Conservation (phyloP, 73 alveolate genomes). For the Durusdinium trenchii region DNA sequence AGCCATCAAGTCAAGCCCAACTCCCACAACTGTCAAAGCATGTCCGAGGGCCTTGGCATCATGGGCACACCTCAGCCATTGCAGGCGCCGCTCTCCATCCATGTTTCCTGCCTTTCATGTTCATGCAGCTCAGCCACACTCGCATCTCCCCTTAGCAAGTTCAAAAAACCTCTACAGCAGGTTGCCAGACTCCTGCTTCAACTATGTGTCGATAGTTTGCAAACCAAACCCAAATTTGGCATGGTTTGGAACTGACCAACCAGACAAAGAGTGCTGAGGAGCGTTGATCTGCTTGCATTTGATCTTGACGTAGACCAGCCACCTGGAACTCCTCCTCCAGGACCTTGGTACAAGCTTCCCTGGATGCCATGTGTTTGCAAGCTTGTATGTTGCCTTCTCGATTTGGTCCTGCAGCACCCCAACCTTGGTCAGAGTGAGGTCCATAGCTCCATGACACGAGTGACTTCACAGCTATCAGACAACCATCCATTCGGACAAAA, state of each 20-base stretch:
- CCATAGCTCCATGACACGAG: neutral
- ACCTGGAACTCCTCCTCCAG: constrained; percentile 35
- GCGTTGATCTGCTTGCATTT: constrained; percentile 45
- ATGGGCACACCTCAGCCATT: constrained; percentile 43
- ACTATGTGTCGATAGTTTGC: neutral
- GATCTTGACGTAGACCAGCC: constrained; percentile 18
- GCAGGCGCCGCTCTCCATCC: no score
- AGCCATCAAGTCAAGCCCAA: no score
- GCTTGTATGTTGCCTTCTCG: neutral
- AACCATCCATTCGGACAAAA: neutral
- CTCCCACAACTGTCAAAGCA: neutral
- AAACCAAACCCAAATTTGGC: no score
- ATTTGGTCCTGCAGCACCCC: neutral
- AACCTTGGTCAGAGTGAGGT: neutral
- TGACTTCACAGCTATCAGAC: neutral
- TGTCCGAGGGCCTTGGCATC: constrained; percentile 51
- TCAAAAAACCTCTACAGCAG: neutral
- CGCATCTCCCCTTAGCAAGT: neutral
- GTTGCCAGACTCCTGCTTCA: neutral
- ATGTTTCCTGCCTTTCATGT: no score
- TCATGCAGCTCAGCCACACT: neutral
- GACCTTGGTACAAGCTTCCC: neutral
- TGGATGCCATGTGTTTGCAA: neutral
- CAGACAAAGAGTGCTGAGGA: neutral
- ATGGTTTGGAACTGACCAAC: neutral